Evolutionary conservation across 371 early-diverging fungal species (phyloP), one percentile per base, ranked within the genome.

Genomic region (Thermomucor indicae-seudaticae): DNA sequence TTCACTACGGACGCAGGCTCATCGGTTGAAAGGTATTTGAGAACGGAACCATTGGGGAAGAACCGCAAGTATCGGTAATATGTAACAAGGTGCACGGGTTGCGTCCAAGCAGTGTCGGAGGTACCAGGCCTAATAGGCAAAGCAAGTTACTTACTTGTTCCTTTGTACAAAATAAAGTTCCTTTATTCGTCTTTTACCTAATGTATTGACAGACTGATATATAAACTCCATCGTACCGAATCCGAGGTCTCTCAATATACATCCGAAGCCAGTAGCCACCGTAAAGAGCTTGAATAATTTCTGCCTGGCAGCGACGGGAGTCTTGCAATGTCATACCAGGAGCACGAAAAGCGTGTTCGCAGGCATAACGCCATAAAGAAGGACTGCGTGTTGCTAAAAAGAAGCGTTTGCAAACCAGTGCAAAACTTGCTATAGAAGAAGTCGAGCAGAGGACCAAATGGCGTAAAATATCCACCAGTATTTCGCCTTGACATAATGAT

Each of bases 31-130:
- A 72, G 43, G 22, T 57, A 55, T 25, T 58, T 57, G 14, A 70
- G 27, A 39, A 70, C 62, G 1, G 59, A 55, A 12, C 78, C 72
- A 51, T 79, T 73, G 11, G 64, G 60, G 49, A 74, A 76, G 49
- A 86, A 81, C 1, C 84, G 74, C 3, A 86, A 35, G 48, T 80
- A 84, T 3, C 79, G 69, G 57, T 69, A 84, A 51, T 86, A 83
- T 7, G 80, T 79, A 12, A 86, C 80, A 10, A 82, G 34, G 50
- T 82, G 78, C 34, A 79, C 71, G 19, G 47, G 50, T 19, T 57
- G 68, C 40, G 72, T 64, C 67, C 65, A 73, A 14, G 63, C 38
- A n/a, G 64, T 67, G 19, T 78, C 78, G n/a, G 65, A 51, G 27
- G 35, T 49, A 20, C 75, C 69, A 42, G 57, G 51, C 46, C 80